These are phyloP conservation scores for Hemisphaericaspora subhashii DNA, from an alignment of 1,139 yeast species.

Conservation along the genomic window DNA sequence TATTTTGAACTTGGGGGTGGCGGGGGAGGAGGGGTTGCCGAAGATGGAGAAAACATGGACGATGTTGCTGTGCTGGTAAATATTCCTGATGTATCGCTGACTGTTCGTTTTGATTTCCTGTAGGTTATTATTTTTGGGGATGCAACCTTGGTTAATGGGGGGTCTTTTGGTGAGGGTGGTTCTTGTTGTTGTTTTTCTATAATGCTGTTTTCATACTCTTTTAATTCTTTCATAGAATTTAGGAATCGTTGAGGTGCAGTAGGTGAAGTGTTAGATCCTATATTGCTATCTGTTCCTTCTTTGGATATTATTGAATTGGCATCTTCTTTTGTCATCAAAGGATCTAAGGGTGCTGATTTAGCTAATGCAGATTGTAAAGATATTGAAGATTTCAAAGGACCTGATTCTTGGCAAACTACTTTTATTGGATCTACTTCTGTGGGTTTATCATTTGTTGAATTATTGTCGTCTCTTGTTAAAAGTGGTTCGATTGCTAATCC, in stretches of 20 bases:
- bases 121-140: conserved; percentile 52
- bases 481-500: conserved; percentile 1
- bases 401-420: conserved; percentile 6
- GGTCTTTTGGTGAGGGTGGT: conserved; percentile 3
- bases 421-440: neutral
- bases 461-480: neutral
- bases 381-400: conserved; percentile 21
- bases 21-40: conserved; percentile 10
- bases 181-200: neutral
- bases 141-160: conserved; percentile 5
- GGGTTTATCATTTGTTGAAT: neutral
- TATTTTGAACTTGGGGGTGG: conserved; percentile 25
- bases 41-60: conserved; percentile 4
- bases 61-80: conserved; percentile 4
- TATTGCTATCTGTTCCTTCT: conserved; percentile 19
- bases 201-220: conserved; percentile 11
- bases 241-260: conserved; percentile 6
- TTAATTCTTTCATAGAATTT: conserved; percentile 10
- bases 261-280: conserved; percentile 1
- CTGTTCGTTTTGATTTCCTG: conserved; percentile 40
- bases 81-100: conserved; percentile 22
- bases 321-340: conserved; percentile 58
- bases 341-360: conserved; percentile 58
- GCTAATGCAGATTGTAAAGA: conserved; percentile 37
- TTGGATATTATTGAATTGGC: conserved; percentile 43